A percentile compares a stretch with the other conserved stretches of the same genome.
Conservation (phyloP, 345 rosid genomes). For the Erysimum cheiranthoides region DNA sequence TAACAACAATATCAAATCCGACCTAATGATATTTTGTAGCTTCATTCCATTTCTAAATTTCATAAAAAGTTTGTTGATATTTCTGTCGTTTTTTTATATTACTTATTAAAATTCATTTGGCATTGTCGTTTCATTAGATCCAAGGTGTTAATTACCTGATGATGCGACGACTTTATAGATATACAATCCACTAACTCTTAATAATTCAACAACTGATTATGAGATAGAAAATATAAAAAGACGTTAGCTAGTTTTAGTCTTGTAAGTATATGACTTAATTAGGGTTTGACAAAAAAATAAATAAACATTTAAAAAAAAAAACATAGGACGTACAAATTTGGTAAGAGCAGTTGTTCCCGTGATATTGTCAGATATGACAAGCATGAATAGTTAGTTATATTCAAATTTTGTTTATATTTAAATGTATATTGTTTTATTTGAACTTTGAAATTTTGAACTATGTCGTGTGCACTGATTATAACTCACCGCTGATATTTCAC, state of each 20-base stretch:
- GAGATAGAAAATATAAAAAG: background rate
- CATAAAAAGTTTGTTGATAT: background rate
- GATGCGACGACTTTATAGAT: constrained; percentile 9
- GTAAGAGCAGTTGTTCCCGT: constrained; percentile 17
- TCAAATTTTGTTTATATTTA: background rate
- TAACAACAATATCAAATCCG: background rate
- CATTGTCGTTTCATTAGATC: background rate
- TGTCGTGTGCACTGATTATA: background rate
- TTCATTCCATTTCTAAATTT: background rate
- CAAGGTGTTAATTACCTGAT: constrained; percentile 17
- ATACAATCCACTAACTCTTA: constrained; percentile 4
- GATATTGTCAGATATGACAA: background rate
- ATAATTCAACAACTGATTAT: constrained; percentile 11
- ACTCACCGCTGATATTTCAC: background rate
- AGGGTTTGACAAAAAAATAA: constrained; percentile 30
- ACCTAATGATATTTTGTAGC: background rate
- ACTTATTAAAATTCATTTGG: background rate
- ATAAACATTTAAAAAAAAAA: background rate
- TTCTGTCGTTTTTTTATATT: constrained; percentile 1
- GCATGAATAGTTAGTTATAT: background rate
- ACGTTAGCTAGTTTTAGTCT: constrained; percentile 22
- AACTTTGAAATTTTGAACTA: constrained; percentile 3
- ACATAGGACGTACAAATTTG: constrained; percentile 12
- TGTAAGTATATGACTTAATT: constrained; percentile 6
- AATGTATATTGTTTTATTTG: background rate